Base-by-base conservation (phyloP, 2,329 filamentous ascomycete genomes). In the Shiraia sp. region DNA sequence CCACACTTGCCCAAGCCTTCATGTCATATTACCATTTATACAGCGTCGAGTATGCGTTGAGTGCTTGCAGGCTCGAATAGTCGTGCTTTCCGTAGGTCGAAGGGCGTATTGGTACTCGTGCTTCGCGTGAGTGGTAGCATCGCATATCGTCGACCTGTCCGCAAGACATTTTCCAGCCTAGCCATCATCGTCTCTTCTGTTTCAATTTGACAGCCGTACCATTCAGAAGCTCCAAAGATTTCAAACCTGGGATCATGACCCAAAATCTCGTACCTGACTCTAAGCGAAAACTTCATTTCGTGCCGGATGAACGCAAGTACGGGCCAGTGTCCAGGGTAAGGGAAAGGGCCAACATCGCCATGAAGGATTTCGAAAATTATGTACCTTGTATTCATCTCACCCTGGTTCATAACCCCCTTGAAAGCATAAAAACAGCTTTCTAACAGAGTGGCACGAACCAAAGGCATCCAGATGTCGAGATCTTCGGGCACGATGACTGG, bases 341-440 rank as follows among this genome's bases (percentile, higher is more conserved):
- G 15, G 9, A 10, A 23, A 6, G 16, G 15, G n/a, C 26, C 38
- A 29, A 26, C 19, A 12, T 19, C 34, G 4, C 23, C 13, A n/a
- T 22, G 22, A 10, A 6, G 12, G 26, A 41, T 12, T 7, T 41
- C 31, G 25, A 41, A 41, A 17, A 35, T 24, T 17, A 41, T 32
- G 12, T 29, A 26, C 15, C 34, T 31, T 15, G 25, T 16, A 12
- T 41, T 41, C 12, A 41, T 16, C 7, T 16, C 13, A 8, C 13
- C 6, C 8, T 17, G 14, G 10, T 29, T 24, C 22, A 23, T 13
- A 10, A 41, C 8, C 12, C 13, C 10, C 16, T 28, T 34, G 31
- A 41, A 41, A 9, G 32, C 16, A 12, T 12, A 10, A 13, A 13
- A 12, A 13, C 26, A 37, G 10, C 8, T 19, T 16, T 15, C 26